Evolutionary conservation across 2,329 filamentous ascomycete genomes (phyloP), one percentile per base, ranked within the genome.

Genomic region (Diaporthe citriasiana): DNA sequence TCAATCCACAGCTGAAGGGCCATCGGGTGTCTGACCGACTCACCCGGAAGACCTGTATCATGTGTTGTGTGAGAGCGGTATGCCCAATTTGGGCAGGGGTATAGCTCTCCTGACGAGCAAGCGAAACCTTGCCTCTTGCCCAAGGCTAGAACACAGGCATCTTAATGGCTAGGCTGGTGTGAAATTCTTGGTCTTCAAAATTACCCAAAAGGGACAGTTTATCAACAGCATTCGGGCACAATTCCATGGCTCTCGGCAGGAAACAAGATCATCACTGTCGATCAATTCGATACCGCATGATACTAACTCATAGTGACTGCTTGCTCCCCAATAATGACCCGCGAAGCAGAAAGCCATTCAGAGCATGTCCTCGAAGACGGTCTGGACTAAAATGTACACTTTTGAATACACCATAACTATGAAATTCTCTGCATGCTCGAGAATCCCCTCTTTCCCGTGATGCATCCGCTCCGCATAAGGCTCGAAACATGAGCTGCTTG

Each of bases 381-480:
- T 66, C 45, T 66, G 40, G 38, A 33, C 42, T 66, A 66, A 27
- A 35, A 38, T 66, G 25, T 40, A 66, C 30, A 38, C 30, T 66
- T 66, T 66, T 51, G 1, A 35, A n/a, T 50, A 33, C 27, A 33
- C 30, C n/a, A 13, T 15, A 27, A 22, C n/a, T 13, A 25, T 66
- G 22, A 33, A 12, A 17, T 19, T 51, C 38, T 66, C n/a, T 40
- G 42, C 22, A 40, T 66, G 33, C 30, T 51, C 22, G 4, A 17
- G 15, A 2, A 38, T 38, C 42, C 0, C 12, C 19, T 45, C 30
- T 30, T 35, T 35, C 1, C 30, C 22, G 25, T 50, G 42, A 66
- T 66, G 42, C 42, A 38, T 35, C 45, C 60, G 7, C 42, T 51
- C 15, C 25, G 6, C 5, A 4, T 51, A 30, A 66, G 12, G 22